Percentiles rank a stretch among this genome's conserved stretches.
These are phyloP conservation scores for Russula sp. DNA, from an alignment of 768 basidiomycete genomes.

Conservation along the genomic window DNA sequence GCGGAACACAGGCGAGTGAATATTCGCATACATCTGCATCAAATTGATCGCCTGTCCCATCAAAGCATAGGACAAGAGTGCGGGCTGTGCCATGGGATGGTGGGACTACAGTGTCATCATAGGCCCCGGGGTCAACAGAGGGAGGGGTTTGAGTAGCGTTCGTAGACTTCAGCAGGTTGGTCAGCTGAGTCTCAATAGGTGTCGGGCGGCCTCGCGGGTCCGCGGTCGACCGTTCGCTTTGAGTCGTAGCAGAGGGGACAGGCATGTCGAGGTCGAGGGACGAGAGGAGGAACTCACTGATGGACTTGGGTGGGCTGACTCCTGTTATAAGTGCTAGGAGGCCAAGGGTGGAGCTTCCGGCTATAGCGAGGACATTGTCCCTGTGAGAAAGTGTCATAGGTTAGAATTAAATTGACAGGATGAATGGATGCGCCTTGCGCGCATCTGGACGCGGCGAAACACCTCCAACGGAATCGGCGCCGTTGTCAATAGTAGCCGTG, in stretches of 20 bases:
- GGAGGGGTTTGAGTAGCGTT: too few relatives aligned
- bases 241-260: background rate
- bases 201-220: background rate
- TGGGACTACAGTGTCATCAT: constrained; percentile 20
- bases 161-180: too few relatives aligned
- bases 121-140: too few relatives aligned
- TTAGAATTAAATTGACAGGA: constrained; percentile 6
- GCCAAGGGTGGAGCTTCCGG: background rate
- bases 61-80: too few relatives aligned
- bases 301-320: background rate
- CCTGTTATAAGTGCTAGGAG: background rate
- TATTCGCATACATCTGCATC: too few relatives aligned
- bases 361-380: background rate
- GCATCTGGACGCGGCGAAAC: background rate
- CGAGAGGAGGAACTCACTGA: background rate
- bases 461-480: background rate
- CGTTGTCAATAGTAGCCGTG: background rate
- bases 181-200: background rate
- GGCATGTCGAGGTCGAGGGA: constrained; percentile 3
- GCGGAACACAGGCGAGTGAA: too few relatives aligned
- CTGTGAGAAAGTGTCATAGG: background rate
- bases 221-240: background rate
- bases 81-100: too few relatives aligned
- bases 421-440: background rate
- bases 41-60: too few relatives aligned